Evolutionary conservation across 2,329 filamentous ascomycete genomes (phyloP).

Genomic region (Anthostomella pinea): DNA sequence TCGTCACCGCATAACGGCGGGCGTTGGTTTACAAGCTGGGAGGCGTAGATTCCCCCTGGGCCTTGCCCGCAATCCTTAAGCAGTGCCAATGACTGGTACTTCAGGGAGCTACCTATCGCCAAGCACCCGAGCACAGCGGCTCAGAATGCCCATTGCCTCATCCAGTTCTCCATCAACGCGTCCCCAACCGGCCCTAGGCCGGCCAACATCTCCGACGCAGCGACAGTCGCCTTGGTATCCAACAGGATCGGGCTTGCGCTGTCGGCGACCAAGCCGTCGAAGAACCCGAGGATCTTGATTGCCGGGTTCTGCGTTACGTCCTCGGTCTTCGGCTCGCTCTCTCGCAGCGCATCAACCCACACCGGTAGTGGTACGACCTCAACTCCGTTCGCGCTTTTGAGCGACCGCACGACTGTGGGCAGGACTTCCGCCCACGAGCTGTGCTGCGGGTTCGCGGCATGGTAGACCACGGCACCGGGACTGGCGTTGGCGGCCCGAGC

Average conservation of each 20-base stretch:
- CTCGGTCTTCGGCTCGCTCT: conserved; percentile 9
- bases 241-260: neutral
- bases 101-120: too few species aligned
- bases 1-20: too few species aligned
- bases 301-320: conserved; percentile 12
- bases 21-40: too few species aligned
- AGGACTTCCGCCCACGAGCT: conserved; percentile 15
- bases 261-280: conserved; percentile 7
- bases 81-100: too few species aligned
- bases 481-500: neutral
- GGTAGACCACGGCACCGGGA: conserved; percentile 18
- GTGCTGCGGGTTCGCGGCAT: conserved; percentile 15
- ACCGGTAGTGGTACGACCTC: conserved; percentile 11
- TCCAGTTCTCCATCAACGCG: conserved; percentile 16
- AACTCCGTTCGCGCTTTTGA: conserved; percentile 1
- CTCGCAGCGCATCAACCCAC: conserved; percentile 17
- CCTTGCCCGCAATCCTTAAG: too few species aligned
- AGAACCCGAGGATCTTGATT: conserved; percentile 14
- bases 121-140: too few species aligned
- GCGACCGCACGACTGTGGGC: conserved; percentile 3
- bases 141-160: conserved; percentile 17
- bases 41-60: too few species aligned
- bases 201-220: conserved; percentile 7
- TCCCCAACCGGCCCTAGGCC: conserved; percentile 4
- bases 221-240: conserved; percentile 5